Percentiles rank a stretch among this genome's conserved stretches.
These are phyloP conservation scores for Solanum hybrid DNA, from an alignment of 305 asterid species.

Conservation along the genomic window DNA sequence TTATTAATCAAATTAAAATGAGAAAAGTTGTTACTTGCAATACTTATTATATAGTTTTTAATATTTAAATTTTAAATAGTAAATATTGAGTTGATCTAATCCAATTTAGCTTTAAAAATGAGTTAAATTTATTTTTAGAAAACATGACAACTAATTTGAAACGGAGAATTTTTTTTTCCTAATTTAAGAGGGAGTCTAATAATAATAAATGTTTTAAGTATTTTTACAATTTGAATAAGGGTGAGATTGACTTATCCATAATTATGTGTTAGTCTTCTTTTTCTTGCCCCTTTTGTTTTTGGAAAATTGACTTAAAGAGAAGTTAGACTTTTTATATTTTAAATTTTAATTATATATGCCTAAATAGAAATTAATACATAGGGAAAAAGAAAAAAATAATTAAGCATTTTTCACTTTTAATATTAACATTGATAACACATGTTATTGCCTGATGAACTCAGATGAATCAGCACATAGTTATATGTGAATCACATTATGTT, in stretches of 20 bases:
- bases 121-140: no score
- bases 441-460: not conserved
- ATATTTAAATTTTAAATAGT: no score
- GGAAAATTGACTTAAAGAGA: not conserved
- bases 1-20: not conserved
- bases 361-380: not conserved
- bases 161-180: not conserved
- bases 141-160: no score
- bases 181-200: not conserved
- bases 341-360: not conserved
- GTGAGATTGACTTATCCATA: not conserved
- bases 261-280: not conserved
- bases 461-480: not conserved
- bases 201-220: not conserved
- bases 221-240: not conserved
- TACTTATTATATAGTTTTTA: no score
- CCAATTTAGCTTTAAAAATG: not conserved
- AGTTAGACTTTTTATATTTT: not conserved
- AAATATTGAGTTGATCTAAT: not conserved
- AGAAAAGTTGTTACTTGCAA: not conserved
- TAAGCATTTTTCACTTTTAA: not conserved
- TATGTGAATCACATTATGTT: not conserved
- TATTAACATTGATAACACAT: not conserved
- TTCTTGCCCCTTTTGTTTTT: not conserved
- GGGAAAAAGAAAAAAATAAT: not conserved